A percentile compares a stretch with the other conserved stretches of the same genome.
Evolutionary conservation across 768 basidiomycete genomes (phyloP).

Genomic region (Mycena alexandri): DNA sequence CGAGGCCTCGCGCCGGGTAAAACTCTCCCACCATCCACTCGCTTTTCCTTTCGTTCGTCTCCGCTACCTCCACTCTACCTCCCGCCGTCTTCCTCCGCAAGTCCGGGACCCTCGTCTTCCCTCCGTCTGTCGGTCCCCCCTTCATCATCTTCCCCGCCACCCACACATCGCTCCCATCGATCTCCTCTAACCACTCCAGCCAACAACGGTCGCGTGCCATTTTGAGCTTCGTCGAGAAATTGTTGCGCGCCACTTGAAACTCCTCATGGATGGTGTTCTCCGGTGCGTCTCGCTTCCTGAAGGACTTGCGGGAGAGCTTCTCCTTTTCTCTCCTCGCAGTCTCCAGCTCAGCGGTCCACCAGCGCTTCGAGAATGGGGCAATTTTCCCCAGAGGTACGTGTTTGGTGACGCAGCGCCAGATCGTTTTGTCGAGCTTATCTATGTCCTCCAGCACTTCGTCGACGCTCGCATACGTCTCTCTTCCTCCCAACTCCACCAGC

Average conservation of each 20-base stretch:
- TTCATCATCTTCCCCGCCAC: not conserved
- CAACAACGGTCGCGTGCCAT: not conserved
- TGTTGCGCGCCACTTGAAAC: not conserved
- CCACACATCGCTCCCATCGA: not conserved
- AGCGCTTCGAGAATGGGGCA: too few species aligned
- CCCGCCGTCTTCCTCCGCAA: not conserved
- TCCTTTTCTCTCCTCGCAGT: not conserved
- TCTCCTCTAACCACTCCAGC: not conserved
- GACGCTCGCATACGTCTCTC: too few species aligned
- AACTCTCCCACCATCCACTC: not conserved
- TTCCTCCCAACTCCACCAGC: not conserved
- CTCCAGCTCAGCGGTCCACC: too few species aligned
- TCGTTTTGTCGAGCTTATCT: too few species aligned
- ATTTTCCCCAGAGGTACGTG: too few species aligned
- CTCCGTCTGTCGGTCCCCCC: not conserved
- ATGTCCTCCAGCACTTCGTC: too few species aligned
- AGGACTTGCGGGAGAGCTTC: not conserved
- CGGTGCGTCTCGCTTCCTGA: not conserved
- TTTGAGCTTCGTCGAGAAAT: not conserved
- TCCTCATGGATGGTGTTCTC: not conserved
- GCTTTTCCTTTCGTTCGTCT: not conserved
- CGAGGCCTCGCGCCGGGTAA: not conserved
- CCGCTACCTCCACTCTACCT: not conserved
- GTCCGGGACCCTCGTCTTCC: not conserved
- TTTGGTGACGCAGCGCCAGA: too few species aligned